Evolutionary conservation across 345 rosid species (phyloP).

Genomic region (Turritis glabra): DNA sequence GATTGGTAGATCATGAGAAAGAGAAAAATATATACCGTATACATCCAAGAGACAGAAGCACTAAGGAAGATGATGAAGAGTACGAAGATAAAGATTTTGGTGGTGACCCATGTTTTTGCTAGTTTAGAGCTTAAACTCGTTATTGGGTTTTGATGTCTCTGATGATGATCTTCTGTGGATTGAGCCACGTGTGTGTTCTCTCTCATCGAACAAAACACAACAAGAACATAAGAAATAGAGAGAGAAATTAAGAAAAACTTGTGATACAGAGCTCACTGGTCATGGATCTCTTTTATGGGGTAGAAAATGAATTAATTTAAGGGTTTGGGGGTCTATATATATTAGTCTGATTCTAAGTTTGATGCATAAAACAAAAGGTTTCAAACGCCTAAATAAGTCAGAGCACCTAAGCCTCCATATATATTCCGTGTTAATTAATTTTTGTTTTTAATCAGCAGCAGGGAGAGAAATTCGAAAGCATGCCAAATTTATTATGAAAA

Average conservation of each 20-base stretch:
- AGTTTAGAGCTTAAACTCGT: conserved; percentile 26
- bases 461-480: not conserved
- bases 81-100: conserved; percentile 36
- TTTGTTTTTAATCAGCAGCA: not conserved
- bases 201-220: conserved; percentile 24
- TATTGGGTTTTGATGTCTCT: conserved; percentile 12
- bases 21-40: conserved; percentile 38
- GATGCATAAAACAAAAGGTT: not conserved
- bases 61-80: conserved; percentile 39
- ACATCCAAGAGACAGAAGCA: conserved; percentile 36
- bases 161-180: conserved; percentile 22
- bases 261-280: not conserved
- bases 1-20: not conserved
- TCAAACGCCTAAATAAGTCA: not conserved
- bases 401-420: not conserved
- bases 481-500: not conserved
- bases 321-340: not conserved
- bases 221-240: conserved; percentile 9
- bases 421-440: not conserved
- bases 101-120: conserved; percentile 37
- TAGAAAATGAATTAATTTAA: not conserved
- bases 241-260: conserved; percentile 2
- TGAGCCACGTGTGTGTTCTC: conserved; percentile 18
- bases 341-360: not conserved
- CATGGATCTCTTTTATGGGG: conserved; percentile 6